Conservation (phyloP, 129 eudicot genomes). For the Sambucus nigra region DNA sequence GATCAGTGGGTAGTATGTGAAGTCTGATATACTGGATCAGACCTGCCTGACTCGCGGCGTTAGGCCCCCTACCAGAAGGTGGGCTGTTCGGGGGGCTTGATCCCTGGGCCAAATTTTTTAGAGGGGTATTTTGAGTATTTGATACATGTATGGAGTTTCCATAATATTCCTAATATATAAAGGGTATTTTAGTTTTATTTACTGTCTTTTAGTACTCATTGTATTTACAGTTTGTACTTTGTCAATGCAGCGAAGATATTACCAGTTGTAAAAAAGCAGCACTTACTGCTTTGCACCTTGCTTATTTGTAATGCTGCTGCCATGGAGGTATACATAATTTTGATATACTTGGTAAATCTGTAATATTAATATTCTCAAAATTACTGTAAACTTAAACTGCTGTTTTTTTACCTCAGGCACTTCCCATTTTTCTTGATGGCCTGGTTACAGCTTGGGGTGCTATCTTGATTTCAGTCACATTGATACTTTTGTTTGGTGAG, state of each 20-base stretch:
- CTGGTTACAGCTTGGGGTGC: constrained; percentile 91
- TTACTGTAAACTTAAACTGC: neutral
- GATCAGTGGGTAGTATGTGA: too few relatives aligned
- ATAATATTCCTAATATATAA: neutral
- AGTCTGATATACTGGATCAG: too few relatives aligned
- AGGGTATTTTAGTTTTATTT: neutral
- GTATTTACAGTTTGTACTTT: constrained; percentile 1
- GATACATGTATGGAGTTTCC: too few relatives aligned
- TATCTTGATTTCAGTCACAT: constrained; percentile 85
- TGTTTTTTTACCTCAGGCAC: constrained; percentile 49
- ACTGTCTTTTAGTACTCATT: neutral
- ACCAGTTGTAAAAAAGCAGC: constrained; percentile 87
- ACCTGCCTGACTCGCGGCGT: too few relatives aligned
- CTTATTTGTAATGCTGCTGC: constrained; percentile 96
- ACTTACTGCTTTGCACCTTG: constrained; percentile 76
- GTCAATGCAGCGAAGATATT: constrained; percentile 67
- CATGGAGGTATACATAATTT: constrained; percentile 62
- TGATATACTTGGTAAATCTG: neutral
- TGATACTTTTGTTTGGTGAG: constrained; percentile 93
- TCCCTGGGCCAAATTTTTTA: too few relatives aligned
- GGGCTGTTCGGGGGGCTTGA: too few relatives aligned
- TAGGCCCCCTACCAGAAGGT: too few relatives aligned
- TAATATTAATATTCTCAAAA: neutral
- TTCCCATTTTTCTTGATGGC: constrained; percentile 83
- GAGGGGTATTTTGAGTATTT: too few relatives aligned